Evolutionary conservation across 306 rosid genomes (phyloP).

Genomic region (Pueraria montana): DNA sequence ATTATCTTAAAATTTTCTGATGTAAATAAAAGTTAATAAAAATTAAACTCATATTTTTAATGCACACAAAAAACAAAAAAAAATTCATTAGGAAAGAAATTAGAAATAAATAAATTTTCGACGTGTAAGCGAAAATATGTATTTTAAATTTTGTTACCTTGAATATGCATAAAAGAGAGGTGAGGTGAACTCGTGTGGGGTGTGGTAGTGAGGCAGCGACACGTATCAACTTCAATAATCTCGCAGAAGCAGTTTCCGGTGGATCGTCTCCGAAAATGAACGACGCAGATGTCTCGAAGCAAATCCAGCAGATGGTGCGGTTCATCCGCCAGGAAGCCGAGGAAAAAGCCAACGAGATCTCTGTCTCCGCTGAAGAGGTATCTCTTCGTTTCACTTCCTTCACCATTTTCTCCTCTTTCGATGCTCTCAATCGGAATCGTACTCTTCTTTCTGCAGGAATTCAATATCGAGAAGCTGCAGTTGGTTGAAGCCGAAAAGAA

Average conservation of each 20-base stretch:
- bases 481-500: constrained; percentile 97
- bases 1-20: no score
- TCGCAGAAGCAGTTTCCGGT: not conserved
- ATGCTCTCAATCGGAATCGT: constrained; percentile 3
- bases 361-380: constrained; percentile 97
- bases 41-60: no score
- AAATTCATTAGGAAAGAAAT: no score
- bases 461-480: constrained; percentile 98
- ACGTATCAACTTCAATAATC: not conserved
- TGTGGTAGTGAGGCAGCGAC: no score
- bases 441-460: constrained; percentile 62
- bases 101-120: no score
- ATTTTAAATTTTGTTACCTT: no score
- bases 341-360: constrained; percentile 99
- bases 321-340: constrained; percentile 99
- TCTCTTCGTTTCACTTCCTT: not conserved
- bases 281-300: constrained; percentile 96
- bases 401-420: not conserved
- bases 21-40: no score
- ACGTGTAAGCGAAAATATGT: no score
- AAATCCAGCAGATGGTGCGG: constrained; percentile 99
- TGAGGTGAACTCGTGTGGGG: no score
- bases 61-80: no score
- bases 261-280: constrained; percentile 65
- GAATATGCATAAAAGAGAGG: no score